Conservation (phyloP, 129 eudicot species). For the Scalesia atractyloides region DNA sequence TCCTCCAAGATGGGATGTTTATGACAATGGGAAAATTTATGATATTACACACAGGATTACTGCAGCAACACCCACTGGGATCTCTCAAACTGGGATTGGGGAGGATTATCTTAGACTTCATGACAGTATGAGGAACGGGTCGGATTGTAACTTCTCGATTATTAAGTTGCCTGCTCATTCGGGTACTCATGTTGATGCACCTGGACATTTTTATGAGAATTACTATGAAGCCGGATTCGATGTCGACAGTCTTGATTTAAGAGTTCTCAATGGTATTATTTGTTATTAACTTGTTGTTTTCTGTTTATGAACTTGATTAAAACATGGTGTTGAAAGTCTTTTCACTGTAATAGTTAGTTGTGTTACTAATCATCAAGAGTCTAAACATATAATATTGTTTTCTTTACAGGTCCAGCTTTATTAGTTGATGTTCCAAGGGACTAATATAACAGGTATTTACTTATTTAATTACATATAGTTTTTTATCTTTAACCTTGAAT, state of each 20-base stretch:
- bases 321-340: not conserved
- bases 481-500: not conserved
- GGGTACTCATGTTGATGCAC: slow-evolving; percentile 96
- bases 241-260: slow-evolving; percentile 74
- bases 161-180: slow-evolving; percentile 72
- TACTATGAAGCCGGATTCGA: slow-evolving; percentile 80
- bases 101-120: slow-evolving; percentile 42
- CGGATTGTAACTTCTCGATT: slow-evolving; percentile 59
- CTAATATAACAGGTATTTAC: slow-evolving; percentile 56
- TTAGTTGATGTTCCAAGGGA: slow-evolving; percentile 66
- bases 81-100: slow-evolving; percentile 39
- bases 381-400: not conserved
- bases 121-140: slow-evolving; percentile 74
- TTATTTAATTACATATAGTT: not conserved
- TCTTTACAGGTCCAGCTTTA: slow-evolving; percentile 52
- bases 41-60: slow-evolving; percentile 72
- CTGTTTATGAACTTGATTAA: not conserved
- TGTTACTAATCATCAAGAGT: not conserved
- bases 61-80: slow-evolving; percentile 49
- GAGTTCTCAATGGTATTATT: slow-evolving; percentile 58
- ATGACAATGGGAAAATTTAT: slow-evolving; percentile 52
- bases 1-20: slow-evolving; percentile 53
- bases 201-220: slow-evolving; percentile 71
- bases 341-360: not conserved
- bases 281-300: not conserved